Evolutionary conservation across 106 monocot species (phyloP).

Genomic region (Platanthera zijinensis): DNA sequence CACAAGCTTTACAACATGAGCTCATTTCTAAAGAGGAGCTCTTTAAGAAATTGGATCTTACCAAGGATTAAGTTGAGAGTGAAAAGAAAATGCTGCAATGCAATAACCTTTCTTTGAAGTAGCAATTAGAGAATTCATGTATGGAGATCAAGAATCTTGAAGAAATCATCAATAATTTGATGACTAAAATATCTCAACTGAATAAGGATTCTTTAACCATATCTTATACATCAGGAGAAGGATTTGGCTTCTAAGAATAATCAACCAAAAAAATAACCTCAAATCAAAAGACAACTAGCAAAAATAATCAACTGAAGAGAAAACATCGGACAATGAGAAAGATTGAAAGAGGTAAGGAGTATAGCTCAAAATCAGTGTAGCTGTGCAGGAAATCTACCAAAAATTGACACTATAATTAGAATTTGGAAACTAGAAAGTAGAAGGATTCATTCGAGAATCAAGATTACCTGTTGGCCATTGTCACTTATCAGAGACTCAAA

Average conservation of each 20-base stretch:
- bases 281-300: no score
- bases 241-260: conserved; percentile 28
- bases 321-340: no score
- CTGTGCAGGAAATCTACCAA: no score
- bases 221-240: conserved; percentile 61
- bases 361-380: no score
- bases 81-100: conserved; percentile 49
- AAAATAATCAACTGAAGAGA: no score
- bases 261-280: conserved; percentile 42
- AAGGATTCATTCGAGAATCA: no score
- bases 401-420: no score
- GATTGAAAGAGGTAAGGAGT: no score
- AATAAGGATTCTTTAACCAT: conserved; percentile 46
- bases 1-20: conserved; percentile 38
- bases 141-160: conserved; percentile 40
- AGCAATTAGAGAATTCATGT: conserved; percentile 28
- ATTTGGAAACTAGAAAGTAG: no score
- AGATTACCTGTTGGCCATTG: no score
- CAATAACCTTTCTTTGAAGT: conserved; percentile 38
- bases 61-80: no score
- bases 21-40: conserved; percentile 48
- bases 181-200: conserved; percentile 36
- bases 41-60: conserved; percentile 34
- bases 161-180: conserved; percentile 26
- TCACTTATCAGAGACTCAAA: no score